Evolutionary conservation across 1,284 basidiomycete species (phyloP).

Genomic region (Trichosporon faecale): DNA sequence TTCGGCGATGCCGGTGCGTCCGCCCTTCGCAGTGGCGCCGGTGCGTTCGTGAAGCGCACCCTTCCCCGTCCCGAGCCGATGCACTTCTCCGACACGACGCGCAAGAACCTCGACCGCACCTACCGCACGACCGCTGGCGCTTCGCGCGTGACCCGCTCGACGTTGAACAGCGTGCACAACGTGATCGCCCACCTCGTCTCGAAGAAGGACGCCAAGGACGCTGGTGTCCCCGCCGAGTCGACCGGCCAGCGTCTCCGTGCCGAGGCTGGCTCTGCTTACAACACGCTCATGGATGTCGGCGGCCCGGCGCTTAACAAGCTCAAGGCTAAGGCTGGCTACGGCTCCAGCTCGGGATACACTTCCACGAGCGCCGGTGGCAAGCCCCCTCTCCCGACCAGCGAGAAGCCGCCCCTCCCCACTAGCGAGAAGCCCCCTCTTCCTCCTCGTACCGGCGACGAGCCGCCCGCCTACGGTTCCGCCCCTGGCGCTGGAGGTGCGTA

Average conservation of each 20-base stretch:
- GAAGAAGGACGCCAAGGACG: conserved; percentile 12
- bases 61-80: conserved; percentile 22
- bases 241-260: not conserved
- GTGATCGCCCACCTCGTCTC: conserved; percentile 12
- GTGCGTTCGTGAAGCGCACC: conserved; percentile 58
- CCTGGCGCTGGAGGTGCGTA: not conserved
- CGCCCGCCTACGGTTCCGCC: not conserved
- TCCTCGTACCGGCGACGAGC: conserved; percentile 1
- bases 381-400: not conserved
- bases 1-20: conserved; percentile 64
- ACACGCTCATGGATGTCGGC: conserved; percentile 13
- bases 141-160: conserved; percentile 15
- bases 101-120: conserved; percentile 4
- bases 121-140: conserved; percentile 8
- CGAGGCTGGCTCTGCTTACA: not conserved
- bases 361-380: not conserved
- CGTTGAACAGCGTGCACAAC: conserved; percentile 19
- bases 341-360: not conserved
- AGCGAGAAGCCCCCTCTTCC: not conserved
- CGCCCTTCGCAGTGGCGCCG: conserved; percentile 63
- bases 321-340: not conserved
- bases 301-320: conserved; percentile 9
- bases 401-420: not conserved
- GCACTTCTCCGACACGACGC: conserved; percentile 7
- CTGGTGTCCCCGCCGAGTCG: not conserved